Percentiles rank a stretch among this genome's conserved stretches.
Conservation (phyloP, 2,329 filamentous ascomycete species). For the Aspergillus persii region DNA sequence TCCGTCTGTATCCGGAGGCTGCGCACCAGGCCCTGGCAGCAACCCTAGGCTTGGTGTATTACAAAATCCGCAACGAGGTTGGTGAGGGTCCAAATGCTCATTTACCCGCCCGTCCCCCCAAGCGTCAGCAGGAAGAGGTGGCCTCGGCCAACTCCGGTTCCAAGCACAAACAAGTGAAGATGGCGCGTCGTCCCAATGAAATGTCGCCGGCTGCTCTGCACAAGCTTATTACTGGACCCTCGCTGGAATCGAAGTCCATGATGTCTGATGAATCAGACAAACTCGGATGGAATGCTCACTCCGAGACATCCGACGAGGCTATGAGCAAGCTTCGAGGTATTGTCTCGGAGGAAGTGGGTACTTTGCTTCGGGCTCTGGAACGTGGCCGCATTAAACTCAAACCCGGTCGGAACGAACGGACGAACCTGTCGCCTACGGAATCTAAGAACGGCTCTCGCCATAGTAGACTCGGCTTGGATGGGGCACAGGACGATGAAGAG, state of each 20-base stretch:
- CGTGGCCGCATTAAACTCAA: slow-evolving; percentile 35
- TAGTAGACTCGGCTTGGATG: slow-evolving; percentile 14
- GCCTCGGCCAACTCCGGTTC: slow-evolving; percentile 29
- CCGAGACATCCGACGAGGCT: slow-evolving; percentile 38
- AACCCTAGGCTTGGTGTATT: slow-evolving; percentile 40
- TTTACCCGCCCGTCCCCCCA: slow-evolving; percentile 28
- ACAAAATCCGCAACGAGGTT: slow-evolving; percentile 42
- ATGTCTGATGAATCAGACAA: slow-evolving; percentile 33
- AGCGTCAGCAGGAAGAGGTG: slow-evolving; percentile 37
- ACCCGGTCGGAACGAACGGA: slow-evolving; percentile 32
- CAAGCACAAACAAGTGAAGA: slow-evolving; percentile 36
- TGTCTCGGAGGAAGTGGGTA: slow-evolving; percentile 34
- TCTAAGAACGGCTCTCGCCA: slow-evolving; percentile 27
- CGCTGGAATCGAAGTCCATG: slow-evolving; percentile 33
- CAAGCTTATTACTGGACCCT: slow-evolving; percentile 32
- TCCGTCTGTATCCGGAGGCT: slow-evolving; percentile 36
- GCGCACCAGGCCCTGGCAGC: slow-evolving; percentile 42
- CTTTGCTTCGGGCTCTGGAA: slow-evolving; percentile 36
- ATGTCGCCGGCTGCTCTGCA: slow-evolving; percentile 32
- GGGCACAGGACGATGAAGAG: slow-evolving; percentile 18
- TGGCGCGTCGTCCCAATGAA: slow-evolving; percentile 31
- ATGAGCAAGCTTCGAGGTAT: slow-evolving; percentile 39
- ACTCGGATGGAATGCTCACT: slow-evolving; percentile 35
- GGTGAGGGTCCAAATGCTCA: slow-evolving; percentile 32
- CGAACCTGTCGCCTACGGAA: slow-evolving; percentile 32